phyloP scores from a whole-genome alignment of 1,284 basidiomycete genomes.

The Fomitiporia mediterranea region DNA sequence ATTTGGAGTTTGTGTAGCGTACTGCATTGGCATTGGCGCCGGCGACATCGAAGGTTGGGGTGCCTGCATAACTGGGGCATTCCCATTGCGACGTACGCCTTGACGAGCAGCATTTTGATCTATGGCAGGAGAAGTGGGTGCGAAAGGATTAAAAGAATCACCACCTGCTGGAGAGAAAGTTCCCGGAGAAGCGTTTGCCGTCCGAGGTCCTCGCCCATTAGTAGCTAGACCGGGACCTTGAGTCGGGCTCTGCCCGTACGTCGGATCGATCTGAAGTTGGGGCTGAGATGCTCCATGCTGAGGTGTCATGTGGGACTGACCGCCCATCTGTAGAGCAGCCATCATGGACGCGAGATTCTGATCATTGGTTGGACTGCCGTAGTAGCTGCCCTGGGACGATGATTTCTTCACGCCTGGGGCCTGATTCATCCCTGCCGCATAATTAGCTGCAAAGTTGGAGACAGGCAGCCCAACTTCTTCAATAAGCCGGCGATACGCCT shows the following conservation, averaged over 20 bases:
- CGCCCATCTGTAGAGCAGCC: conserved; percentile 82
- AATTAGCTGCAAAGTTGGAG: conserved; percentile 77
- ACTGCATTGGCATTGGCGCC: conserved; percentile 46
- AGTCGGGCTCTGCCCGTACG: conserved; percentile 39
- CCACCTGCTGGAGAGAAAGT: conserved; percentile 57
- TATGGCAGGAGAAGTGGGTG: conserved; percentile 56
- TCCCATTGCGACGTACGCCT: conserved; percentile 48
- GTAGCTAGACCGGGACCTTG: conserved; percentile 41
- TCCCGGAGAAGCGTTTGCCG: conserved; percentile 26
- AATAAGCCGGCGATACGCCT: conserved; percentile 72
- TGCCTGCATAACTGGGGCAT: conserved; percentile 20
- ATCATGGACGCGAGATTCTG: conserved; percentile 84
- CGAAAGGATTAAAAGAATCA: conserved; percentile 78
- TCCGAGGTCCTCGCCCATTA: conserved; percentile 27
- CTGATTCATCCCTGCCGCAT: conserved; percentile 57
- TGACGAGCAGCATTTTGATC: conserved; percentile 41
- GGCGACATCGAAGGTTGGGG: conserved; percentile 31
- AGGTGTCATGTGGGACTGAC: conserved; percentile 53
- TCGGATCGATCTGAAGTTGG: conserved; percentile 65
- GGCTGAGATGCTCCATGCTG: conserved; percentile 61
- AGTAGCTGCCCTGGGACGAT: conserved; percentile 50
- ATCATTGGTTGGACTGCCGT: conserved; percentile 60
- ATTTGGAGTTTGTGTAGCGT: conserved; percentile 56
- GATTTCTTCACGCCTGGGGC: conserved; percentile 60
- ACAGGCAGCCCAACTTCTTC: conserved; percentile 92